A percentile compares a stretch with the other conserved stretches of the same genome.
These are phyloP conservation scores for Neonectria coccinea DNA, from an alignment of 2,329 filamentous ascomycete genomes.

Conservation along the genomic window DNA sequence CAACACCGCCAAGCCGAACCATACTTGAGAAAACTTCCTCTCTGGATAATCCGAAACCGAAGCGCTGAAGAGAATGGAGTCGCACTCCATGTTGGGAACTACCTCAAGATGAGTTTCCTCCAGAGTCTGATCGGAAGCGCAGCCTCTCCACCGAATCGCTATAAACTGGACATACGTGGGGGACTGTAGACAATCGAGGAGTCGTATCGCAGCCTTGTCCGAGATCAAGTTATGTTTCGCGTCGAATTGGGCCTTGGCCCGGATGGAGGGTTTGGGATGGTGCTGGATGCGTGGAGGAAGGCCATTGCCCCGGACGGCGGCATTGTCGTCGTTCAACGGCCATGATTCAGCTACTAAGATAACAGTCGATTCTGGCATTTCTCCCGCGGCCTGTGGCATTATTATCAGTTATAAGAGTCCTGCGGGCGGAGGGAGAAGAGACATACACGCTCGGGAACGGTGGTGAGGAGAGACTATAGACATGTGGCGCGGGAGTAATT, in stretches of 20 bases:
- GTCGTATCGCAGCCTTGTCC: neutral
- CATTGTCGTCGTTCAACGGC: neutral
- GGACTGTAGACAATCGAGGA: neutral
- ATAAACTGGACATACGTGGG: neutral
- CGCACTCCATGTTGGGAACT: slow-evolving; percentile 1
- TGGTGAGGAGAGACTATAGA: neutral
- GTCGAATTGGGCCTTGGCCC: slow-evolving; percentile 7
- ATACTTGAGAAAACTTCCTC: neutral
- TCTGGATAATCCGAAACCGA: neutral
- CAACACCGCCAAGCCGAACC: neutral
- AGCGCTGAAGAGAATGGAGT: neutral
- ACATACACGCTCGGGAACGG: slow-evolving; percentile 7
- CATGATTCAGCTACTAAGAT: slow-evolving; percentile 7
- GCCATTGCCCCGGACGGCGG: neutral
- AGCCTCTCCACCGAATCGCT: neutral
- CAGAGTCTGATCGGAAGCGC: neutral
- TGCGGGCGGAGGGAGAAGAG: neutral
- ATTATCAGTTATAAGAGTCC: neutral
- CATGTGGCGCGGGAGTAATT: neutral
- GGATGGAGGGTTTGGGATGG: neutral
- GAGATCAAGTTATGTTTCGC: neutral
- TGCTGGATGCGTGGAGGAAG: neutral
- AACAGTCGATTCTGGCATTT: neutral
- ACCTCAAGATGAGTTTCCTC: slow-evolving; percentile 5
- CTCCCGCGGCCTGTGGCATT: neutral